A percentile compares a stretch with the other conserved stretches of the same genome.
phyloP scores from a whole-genome alignment of 352 stramenopile genomes.

The Globisporangium canariense region DNA sequence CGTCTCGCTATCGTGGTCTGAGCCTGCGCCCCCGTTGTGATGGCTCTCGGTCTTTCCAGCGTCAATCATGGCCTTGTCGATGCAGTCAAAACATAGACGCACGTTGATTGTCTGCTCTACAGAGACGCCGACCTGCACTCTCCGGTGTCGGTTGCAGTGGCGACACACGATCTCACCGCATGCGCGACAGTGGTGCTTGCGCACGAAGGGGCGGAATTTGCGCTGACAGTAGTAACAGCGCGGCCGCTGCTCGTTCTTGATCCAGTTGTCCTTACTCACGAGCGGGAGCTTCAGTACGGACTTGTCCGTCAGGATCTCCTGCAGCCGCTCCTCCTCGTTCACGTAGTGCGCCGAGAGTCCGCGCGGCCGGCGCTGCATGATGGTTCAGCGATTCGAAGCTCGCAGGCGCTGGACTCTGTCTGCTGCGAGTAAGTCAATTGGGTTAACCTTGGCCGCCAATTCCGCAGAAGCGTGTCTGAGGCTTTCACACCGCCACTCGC shows the following conservation, averaged over 20 bases:
- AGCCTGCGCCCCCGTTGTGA: not conserved
- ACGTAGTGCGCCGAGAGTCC: slow-evolving; percentile 47
- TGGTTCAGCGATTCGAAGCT: not conserved
- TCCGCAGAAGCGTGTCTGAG: slow-evolving; percentile 1
- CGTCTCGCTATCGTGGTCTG: slow-evolving; percentile 14
- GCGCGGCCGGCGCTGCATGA: slow-evolving; percentile 28
- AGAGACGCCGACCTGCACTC: slow-evolving; percentile 35
- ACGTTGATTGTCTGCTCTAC: slow-evolving; percentile 33
- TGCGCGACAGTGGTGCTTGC: slow-evolving; percentile 77
- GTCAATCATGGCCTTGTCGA: slow-evolving; percentile 61
- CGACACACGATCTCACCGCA: slow-evolving; percentile 82
- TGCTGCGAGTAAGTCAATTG: not conserved
- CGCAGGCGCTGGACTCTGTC: not conserved
- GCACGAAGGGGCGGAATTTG: slow-evolving; percentile 72
- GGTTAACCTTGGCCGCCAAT: not conserved
- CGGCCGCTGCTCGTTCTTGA: slow-evolving; percentile 60
- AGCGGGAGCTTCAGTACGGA: slow-evolving; percentile 45
- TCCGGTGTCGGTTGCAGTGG: slow-evolving; percentile 60
- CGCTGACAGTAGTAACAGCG: slow-evolving; percentile 78
- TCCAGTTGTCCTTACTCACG: slow-evolving; percentile 67
- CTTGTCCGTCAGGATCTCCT: slow-evolving; percentile 57
- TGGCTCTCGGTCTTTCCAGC: slow-evolving; percentile 18
- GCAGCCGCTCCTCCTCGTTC: slow-evolving; percentile 54
- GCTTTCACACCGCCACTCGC: not conserved
- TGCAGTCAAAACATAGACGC: slow-evolving; percentile 75